Conservation (phyloP, 2,329 filamentous ascomycete species). For the Stemphylium beticola region DNA sequence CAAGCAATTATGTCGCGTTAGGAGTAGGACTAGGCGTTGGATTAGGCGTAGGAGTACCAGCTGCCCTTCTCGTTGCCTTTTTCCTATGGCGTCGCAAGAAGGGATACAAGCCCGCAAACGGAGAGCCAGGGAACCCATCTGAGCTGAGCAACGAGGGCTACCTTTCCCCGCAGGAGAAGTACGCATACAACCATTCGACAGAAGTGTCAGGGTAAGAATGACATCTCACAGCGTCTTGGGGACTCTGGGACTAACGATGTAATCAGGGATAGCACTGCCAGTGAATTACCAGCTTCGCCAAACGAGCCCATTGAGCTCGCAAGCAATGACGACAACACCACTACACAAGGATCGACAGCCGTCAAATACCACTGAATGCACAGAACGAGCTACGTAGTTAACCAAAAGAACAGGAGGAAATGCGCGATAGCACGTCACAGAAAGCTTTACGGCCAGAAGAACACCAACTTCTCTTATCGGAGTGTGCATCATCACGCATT, state of each 20-base stretch:
- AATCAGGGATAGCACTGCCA: no score
- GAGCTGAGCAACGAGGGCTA: background rate
- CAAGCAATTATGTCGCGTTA: conserved; percentile 2
- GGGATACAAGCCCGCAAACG: background rate
- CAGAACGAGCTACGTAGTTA: no score
- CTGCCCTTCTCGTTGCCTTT: background rate
- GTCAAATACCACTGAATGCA: no score
- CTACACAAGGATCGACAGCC: no score
- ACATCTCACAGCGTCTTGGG: background rate
- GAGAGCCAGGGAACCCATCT: background rate
- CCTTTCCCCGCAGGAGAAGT: background rate
- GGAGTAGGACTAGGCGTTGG: conserved; percentile 3
- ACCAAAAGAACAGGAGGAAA: no score
- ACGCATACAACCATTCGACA: background rate
- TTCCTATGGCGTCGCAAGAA: conserved; percentile 7
- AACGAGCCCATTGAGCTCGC: no score
- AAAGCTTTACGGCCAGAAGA: no score
- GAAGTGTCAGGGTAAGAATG: conserved; percentile 1
- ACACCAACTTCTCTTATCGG: no score
- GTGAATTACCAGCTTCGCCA: no score
- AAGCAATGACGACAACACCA: no score
- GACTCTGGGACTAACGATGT: background rate
- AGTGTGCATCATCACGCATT: no score
- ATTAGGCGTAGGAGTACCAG: conserved; percentile 1
- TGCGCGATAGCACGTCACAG: no score